phyloP scores from a whole-genome alignment of 495 filamentous ascomycete genomes.

The Lophiotrema nucula region DNA sequence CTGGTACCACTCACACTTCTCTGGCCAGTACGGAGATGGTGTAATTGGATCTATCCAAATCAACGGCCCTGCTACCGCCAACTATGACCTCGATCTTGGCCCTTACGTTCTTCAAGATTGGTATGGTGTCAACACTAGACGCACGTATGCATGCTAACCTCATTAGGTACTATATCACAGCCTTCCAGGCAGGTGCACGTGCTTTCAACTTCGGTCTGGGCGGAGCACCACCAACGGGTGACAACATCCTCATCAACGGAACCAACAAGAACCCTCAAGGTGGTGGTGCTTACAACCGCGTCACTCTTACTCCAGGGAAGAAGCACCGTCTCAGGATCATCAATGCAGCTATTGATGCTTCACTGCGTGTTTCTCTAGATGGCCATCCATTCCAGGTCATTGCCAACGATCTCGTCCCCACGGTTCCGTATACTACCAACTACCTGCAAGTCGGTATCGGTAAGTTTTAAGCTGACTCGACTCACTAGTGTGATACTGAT shows the following conservation, averaged over 20 bases:
- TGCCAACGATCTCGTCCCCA: slow-evolving; percentile 40
- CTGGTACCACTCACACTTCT: slow-evolving; percentile 43
- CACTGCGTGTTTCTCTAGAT: slow-evolving; percentile 40
- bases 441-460: slow-evolving; percentile 28
- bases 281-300: slow-evolving; percentile 33
- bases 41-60: slow-evolving; percentile 40
- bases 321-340: slow-evolving; percentile 39
- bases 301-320: slow-evolving; percentile 33
- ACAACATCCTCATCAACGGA: slow-evolving; percentile 43
- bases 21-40: slow-evolving; percentile 42
- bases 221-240: slow-evolving; percentile 31
- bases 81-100: slow-evolving; percentile 43
- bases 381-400: slow-evolving; percentile 39
- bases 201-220: slow-evolving; percentile 15
- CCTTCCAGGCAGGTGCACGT: slow-evolving; percentile 26
- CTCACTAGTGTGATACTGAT: background rate
- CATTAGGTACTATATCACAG: slow-evolving; percentile 35
- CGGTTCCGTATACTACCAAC: slow-evolving; percentile 29
- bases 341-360: slow-evolving; percentile 39
- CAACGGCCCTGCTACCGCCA: slow-evolving; percentile 41
- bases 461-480: slow-evolving; percentile 4
- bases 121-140: slow-evolving; percentile 12
- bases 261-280: slow-evolving; percentile 35
- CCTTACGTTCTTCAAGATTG: slow-evolving; percentile 37
- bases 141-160: background rate